phyloP scores from a whole-genome alignment of 108 stramenopile species.

The Nitzschia putrida region DNA sequence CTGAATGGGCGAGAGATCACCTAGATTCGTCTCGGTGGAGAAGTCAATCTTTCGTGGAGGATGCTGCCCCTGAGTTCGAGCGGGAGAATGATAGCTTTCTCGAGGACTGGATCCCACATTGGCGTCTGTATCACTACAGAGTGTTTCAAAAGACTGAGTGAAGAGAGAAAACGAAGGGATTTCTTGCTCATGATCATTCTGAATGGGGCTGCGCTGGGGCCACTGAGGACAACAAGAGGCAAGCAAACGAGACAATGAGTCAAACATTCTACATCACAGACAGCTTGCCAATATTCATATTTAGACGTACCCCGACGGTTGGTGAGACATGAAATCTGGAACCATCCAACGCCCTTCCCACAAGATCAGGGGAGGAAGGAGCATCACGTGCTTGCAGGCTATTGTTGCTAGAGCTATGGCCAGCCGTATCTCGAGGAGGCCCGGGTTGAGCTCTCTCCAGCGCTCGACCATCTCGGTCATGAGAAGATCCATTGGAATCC shows the following conservation, averaged over 20 bases:
- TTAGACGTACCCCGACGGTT: background rate
- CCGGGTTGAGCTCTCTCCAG: background rate
- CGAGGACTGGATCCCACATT: background rate
- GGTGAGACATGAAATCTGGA: background rate
- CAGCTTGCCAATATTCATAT: background rate
- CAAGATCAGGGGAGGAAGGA: background rate
- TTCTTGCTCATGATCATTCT: slow-evolving; percentile 16
- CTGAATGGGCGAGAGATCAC: slow-evolving; percentile 55
- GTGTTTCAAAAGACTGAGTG: slow-evolving; percentile 42
- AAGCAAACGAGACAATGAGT: background rate
- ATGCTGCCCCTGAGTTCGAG: background rate
- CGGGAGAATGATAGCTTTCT: background rate
- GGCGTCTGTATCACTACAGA: slow-evolving; percentile 23
- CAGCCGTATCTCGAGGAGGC: too few relatives aligned
- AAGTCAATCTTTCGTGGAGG: slow-evolving; percentile 20
- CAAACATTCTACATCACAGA: background rate
- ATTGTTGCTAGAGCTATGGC: too few relatives aligned
- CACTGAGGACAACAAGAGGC: slow-evolving; percentile 19
- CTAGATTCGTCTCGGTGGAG: background rate
- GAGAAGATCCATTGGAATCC: slow-evolving; percentile 13
- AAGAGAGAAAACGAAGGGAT: slow-evolving; percentile 31
- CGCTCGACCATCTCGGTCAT: background rate
- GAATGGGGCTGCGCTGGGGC: slow-evolving; percentile 36
- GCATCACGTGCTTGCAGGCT: background rate
- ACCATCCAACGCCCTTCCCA: too few relatives aligned